Evolutionary conservation across 345 rosid genomes (phyloP).

Genomic region (Gossypium rotundifolium): DNA sequence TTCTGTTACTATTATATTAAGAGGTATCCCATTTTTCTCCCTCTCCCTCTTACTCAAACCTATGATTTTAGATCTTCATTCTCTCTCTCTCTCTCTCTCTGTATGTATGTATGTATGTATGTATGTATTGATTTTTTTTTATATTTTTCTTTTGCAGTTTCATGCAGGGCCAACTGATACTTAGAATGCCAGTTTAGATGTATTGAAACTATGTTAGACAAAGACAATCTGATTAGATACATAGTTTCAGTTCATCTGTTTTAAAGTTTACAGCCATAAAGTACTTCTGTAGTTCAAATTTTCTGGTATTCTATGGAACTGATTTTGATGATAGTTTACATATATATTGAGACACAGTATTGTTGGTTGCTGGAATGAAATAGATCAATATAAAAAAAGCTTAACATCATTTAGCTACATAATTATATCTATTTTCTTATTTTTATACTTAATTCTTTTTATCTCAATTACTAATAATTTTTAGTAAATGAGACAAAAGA

Average conservation of each 20-base stretch:
- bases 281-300: not conserved
- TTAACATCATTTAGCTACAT: too few species aligned
- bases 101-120: too few species aligned
- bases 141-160: conserved; percentile 20
- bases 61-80: too few species aligned
- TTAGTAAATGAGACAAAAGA: too few species aligned
- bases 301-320: not conserved
- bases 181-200: conserved; percentile 35
- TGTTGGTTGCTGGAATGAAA: too few species aligned
- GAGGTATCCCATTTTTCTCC: conserved; percentile 34
- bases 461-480: too few species aligned
- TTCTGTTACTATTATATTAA: conserved; percentile 81
- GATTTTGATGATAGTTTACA: not conserved
- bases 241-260: not conserved
- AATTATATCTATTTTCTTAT: too few species aligned
- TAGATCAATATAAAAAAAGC: too few species aligned
- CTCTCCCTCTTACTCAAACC: not conserved
- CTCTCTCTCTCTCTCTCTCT: too few species aligned
- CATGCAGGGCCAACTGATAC: conserved; percentile 35
- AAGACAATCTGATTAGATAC: not conserved
- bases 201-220: not conserved
- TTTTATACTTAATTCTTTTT: too few species aligned
- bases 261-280: not conserved
- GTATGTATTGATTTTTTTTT: not conserved
- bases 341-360: too few species aligned